These are phyloP conservation scores for Colletotrichum tropicicola DNA, from an alignment of 2,329 filamentous ascomycete species.

Conservation along the genomic window DNA sequence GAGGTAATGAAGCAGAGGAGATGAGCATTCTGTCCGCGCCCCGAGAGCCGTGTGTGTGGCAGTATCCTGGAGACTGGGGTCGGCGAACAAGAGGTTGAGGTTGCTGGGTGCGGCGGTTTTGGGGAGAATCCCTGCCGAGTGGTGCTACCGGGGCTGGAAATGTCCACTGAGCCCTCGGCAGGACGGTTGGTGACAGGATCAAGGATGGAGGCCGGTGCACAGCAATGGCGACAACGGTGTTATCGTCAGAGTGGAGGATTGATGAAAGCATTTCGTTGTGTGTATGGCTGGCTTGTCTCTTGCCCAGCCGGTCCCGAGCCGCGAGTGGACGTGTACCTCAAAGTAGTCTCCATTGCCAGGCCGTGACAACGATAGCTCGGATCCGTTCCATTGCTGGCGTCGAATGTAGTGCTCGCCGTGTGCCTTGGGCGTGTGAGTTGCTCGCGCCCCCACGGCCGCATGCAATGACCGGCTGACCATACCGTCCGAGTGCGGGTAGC, in stretches of 20 bases:
- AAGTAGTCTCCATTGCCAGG: neutral
- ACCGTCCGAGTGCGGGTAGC: slow-evolving; percentile 27
- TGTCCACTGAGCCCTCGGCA: neutral
- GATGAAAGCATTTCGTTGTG: neutral
- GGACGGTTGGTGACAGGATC: slow-evolving; percentile 6
- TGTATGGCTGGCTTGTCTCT: neutral
- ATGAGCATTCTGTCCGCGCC: neutral
- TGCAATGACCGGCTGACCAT: slow-evolving; percentile 23
- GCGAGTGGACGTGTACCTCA: neutral
- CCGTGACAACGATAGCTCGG: slow-evolving; percentile 12
- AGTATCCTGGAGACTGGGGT: neutral
- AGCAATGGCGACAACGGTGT: slow-evolving; percentile 5
- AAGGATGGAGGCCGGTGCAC: slow-evolving; percentile 10
- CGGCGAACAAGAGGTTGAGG: too few species aligned
- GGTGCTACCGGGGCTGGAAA: neutral
- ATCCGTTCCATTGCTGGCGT: slow-evolving; percentile 9
- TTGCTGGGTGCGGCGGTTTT: slow-evolving; percentile 20
- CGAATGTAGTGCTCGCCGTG: neutral
- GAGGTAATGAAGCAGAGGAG: slow-evolving; percentile 4
- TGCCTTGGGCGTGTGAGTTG: neutral
- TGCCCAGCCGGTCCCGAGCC: neutral
- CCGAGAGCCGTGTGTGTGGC: slow-evolving; percentile 2
- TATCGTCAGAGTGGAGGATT: slow-evolving; percentile 10
- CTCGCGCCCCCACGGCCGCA: slow-evolving; percentile 23
- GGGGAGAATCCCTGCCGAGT: slow-evolving; percentile 10